A percentile compares a stretch with the other conserved stretches of the same genome.
Conservation (phyloP, 2,329 filamentous ascomycete species). For the Trichophyton equinum region DNA sequence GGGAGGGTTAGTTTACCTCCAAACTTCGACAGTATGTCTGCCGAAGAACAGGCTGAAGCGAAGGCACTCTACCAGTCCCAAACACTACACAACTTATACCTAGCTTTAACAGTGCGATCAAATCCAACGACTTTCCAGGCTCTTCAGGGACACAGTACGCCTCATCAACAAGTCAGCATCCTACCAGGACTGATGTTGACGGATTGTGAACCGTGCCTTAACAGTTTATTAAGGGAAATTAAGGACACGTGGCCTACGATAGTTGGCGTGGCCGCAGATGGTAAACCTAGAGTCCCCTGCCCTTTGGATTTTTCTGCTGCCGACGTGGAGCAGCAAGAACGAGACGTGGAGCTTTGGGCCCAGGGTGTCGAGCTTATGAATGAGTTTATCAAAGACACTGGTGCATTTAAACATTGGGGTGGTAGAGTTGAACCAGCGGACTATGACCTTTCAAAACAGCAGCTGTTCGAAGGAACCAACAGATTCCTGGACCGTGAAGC, state of each 20-base stretch:
- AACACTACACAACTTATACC: constrained; percentile 18
- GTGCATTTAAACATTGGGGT: constrained; percentile 20
- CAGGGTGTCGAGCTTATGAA: constrained; percentile 18
- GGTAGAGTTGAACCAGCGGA: constrained; percentile 5
- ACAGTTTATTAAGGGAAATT: constrained; percentile 14
- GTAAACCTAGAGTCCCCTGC: constrained; percentile 5
- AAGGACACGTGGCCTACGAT: constrained; percentile 16
- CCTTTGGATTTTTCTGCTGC: constrained; percentile 15
- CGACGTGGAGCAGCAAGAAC: constrained; percentile 14
- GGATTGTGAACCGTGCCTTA: constrained; percentile 17
- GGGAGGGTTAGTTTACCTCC: constrained; percentile 11
- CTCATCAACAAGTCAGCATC: constrained; percentile 17
- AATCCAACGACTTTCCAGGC: constrained; percentile 14
- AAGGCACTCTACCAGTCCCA: constrained; percentile 16
- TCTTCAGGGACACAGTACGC: constrained; percentile 14
- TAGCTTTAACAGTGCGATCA: constrained; percentile 13
- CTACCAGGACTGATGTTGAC: constrained; percentile 15
- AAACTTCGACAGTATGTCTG: constrained; percentile 15
- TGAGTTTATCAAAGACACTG: constrained; percentile 16
- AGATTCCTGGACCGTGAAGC: constrained; percentile 18
- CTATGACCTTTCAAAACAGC: constrained; percentile 15
- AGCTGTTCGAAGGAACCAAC: constrained; percentile 17
- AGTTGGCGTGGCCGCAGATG: constrained; percentile 9
- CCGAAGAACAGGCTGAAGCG: constrained; percentile 16
- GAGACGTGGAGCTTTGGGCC: constrained; percentile 17